Evolutionary conservation across 2,329 filamentous ascomycete genomes (phyloP).

Genomic region (Sordariomycetes sp.): DNA sequence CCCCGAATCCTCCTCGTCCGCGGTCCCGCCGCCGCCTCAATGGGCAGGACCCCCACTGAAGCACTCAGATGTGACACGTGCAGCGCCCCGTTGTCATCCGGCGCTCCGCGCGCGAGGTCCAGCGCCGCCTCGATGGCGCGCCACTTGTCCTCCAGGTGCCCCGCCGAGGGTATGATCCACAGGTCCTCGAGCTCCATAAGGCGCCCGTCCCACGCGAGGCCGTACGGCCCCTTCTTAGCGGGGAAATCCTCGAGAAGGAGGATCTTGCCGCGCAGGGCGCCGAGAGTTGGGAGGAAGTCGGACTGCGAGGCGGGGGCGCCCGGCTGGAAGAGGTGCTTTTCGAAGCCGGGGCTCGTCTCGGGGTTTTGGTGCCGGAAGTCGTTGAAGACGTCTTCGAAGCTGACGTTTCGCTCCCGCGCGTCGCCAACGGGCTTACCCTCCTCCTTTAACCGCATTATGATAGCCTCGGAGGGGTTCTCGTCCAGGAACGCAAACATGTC

Average conservation of each 20-base stretch:
- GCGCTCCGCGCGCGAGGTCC: constrained; percentile 15
- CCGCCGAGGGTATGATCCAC: constrained; percentile 28
- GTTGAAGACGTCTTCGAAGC: constrained; percentile 32
- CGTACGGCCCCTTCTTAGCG: constrained; percentile 17
- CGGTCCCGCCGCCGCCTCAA: constrained; percentile 35
- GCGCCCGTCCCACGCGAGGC: constrained; percentile 27
- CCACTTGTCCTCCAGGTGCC: constrained; percentile 32
- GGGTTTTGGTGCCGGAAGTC: constrained; percentile 20
- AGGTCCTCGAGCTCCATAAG: constrained; percentile 32
- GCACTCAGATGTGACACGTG: constrained; percentile 34
- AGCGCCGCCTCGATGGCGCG: constrained; percentile 25
- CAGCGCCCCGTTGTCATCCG: constrained; percentile 23
- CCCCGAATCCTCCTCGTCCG: constrained; percentile 23
- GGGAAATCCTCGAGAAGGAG: constrained; percentile 32
- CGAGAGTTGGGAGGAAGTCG: constrained; percentile 25
- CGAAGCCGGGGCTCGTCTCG: constrained; percentile 19
- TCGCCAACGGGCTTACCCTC: constrained; percentile 22
- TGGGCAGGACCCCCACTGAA: constrained; percentile 31
- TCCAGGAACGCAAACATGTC: constrained; percentile 32
- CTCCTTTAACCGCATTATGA: constrained; percentile 36
- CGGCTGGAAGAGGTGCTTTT: constrained; percentile 19
- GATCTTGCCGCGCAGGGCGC: constrained; percentile 28
- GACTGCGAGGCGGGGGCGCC: constrained; percentile 12
- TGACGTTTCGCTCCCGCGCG: constrained; percentile 14
- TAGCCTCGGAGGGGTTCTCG: constrained; percentile 27